phyloP scores from a whole-genome alignment of 345 rosid genomes.

The Microcos paniculata region DNA sequence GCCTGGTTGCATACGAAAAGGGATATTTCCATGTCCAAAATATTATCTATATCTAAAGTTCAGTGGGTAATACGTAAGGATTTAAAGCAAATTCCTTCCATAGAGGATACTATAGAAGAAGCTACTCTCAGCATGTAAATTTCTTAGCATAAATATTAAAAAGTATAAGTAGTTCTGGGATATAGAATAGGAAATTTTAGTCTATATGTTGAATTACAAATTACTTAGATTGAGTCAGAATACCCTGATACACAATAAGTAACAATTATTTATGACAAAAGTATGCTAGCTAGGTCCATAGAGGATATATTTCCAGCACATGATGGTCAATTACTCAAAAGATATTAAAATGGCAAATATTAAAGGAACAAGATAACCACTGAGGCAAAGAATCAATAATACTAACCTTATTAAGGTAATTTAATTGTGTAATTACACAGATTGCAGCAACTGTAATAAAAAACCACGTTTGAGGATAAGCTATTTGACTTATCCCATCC shows the following conservation, averaged over 20 bases:
- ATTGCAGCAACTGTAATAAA: slow-evolving; percentile 77
- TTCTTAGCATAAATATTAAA: not conserved
- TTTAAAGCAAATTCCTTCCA: not conserved
- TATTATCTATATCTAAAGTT: not conserved
- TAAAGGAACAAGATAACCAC: not conserved
- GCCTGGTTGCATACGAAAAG: not conserved
- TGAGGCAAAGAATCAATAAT: not conserved
- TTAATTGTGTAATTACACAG: slow-evolving; percentile 83
- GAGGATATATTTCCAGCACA: not conserved
- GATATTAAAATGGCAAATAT: not conserved
- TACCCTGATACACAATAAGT: not conserved
- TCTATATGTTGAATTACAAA: not conserved
- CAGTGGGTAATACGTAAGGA: not conserved
- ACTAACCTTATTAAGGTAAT: slow-evolving; percentile 84
- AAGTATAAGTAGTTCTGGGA: not conserved
- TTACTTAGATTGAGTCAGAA: not conserved
- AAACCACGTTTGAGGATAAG: slow-evolving; percentile 91
- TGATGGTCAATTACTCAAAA: not conserved
- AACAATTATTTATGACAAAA: not conserved
- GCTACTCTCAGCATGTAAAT: not conserved
- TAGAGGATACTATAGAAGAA: not conserved
- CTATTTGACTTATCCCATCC: slow-evolving; percentile 76
- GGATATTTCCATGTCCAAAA: not conserved
- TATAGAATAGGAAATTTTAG: not conserved
- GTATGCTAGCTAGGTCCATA: not conserved